Evolutionary conservation across 2,329 filamentous ascomycete species (phyloP).

Genomic region (Microsporum ferrugineum): DNA sequence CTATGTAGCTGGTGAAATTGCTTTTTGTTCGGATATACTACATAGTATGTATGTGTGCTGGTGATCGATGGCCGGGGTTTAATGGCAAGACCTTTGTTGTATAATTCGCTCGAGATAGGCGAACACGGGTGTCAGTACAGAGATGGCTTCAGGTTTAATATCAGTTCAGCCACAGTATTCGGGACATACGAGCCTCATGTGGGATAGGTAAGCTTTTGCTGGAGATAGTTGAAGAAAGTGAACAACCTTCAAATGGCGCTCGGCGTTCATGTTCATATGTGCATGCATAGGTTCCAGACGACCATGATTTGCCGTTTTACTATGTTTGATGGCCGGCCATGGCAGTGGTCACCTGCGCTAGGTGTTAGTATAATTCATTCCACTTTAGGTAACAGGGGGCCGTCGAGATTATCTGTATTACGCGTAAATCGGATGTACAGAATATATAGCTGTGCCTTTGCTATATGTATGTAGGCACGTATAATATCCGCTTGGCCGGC

Average conservation of each 20-base stretch:
- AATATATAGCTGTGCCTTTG: not conserved
- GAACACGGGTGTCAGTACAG: not conserved
- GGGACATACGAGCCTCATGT: not conserved
- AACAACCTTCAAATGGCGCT: not conserved
- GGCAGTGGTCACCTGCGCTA: not conserved
- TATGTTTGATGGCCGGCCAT: not conserved
- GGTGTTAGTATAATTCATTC: not conserved
- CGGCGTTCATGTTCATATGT: not conserved
- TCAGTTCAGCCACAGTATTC: not conserved
- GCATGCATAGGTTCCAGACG: not conserved
- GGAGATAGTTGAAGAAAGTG: not conserved
- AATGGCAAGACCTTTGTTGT: not conserved
- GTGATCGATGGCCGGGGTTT: not conserved
- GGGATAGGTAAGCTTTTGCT: not conserved
- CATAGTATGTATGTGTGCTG: not conserved
- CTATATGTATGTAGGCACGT: not conserved
- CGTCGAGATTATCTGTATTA: not conserved
- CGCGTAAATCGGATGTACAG: not conserved
- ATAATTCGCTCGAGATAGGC: not conserved
- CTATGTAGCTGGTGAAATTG: not conserved
- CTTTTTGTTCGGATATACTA: not conserved
- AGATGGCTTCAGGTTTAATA: not conserved
- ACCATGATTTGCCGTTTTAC: not conserved
- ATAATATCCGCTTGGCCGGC: not conserved
- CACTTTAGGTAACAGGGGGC: not conserved